Evolutionary conservation across 768 basidiomycete genomes (phyloP), one percentile per base, ranked within the genome.

Genomic region (Myochromella boudieri): DNA sequence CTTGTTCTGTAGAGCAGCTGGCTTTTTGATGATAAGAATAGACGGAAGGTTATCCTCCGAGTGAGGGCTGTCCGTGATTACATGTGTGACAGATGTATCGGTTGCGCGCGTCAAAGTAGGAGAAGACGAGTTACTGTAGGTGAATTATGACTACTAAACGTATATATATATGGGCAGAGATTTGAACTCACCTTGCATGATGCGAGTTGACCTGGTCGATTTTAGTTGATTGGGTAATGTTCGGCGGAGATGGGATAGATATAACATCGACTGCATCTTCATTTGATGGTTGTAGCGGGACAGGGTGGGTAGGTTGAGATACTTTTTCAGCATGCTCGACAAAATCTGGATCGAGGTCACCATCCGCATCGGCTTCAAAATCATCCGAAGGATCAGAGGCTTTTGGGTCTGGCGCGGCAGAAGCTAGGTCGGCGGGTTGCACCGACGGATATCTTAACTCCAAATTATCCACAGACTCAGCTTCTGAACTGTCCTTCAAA

Each of bases 291-390:
- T 6, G 38, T 24, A 39, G 34, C n/a, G 28, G 36, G 38, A 20
- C n/a, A 27, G 37, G 44, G 7, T 21, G 26, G 17, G 32, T 37
- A 22, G 40, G 18, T 18, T 21, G 21, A 17, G 12, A 22, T 18
- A 8, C 44, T 18, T 39, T 56, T 12, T 37, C 37, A 25, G 37
- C 42, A 20, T 44, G 38, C n/a, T 45, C 55, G 9, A 58, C 50
- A 17, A 67, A 66, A 18, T 69, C 67, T 14, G 65, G 66, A 42
- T 68, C 68, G 8, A 69, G 57, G 26, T 66, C 67, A 6, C 66
- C 70, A 39, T 68, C 65, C 3, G 70, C 68, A 44, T 69, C 68
- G 5, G 54, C 60, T 44, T 70, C 70, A 15, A 24, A 11, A n/a
- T 43, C 38, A 25, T 48, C 24, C 8, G 20, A 36, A 3, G 27